phyloP scores from a whole-genome alignment of 371 early-diverging fungal species.

The Mitosporidium daphniae region DNA sequence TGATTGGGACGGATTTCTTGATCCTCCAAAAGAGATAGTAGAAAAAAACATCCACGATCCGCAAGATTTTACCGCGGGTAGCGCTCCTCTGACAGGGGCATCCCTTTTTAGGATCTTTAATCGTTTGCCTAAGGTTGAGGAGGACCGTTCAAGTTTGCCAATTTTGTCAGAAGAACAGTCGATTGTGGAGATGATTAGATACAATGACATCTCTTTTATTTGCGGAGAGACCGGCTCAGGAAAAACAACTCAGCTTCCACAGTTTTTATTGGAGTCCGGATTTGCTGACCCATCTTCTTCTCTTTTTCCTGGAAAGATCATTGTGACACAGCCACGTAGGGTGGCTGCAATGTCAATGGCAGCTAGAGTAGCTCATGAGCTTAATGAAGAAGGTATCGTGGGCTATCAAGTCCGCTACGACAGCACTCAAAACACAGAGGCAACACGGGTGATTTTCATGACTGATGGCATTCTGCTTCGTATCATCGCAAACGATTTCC shows the following conservation, averaged over 20 bases:
- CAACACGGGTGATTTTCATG: constrained; percentile 76
- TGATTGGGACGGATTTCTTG: no score
- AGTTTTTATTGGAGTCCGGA: constrained; percentile 84
- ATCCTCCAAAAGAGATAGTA: no score
- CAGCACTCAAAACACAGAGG: constrained; percentile 18
- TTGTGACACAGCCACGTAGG: constrained; percentile 88
- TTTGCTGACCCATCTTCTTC: constrained; percentile 20
- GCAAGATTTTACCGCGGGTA: no score
- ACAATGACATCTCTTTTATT: constrained; percentile 41
- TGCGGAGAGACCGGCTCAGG: constrained; percentile 96
- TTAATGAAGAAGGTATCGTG: constrained; percentile 20
- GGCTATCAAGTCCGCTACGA: constrained; percentile 71
- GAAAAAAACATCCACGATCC: no score
- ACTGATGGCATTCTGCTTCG: constrained; percentile 85
- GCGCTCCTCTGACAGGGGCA: no score
- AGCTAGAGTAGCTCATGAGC: constrained; percentile 55
- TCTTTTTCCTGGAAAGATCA: constrained; percentile 37
- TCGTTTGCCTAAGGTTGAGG: not conserved
- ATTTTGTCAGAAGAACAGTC: constrained; percentile 1
- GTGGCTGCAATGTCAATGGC: constrained; percentile 95
- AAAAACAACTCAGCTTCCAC: constrained; percentile 78
- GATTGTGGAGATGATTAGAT: constrained; percentile 52
- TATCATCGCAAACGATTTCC: constrained; percentile 18
- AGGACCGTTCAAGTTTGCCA: not conserved
- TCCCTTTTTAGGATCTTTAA: no score